Evolutionary conservation across 192 early-diverging fungal species (phyloP), one percentile per base, ranked within the genome.

Genomic region (Entomortierella chlamydospora): DNA sequence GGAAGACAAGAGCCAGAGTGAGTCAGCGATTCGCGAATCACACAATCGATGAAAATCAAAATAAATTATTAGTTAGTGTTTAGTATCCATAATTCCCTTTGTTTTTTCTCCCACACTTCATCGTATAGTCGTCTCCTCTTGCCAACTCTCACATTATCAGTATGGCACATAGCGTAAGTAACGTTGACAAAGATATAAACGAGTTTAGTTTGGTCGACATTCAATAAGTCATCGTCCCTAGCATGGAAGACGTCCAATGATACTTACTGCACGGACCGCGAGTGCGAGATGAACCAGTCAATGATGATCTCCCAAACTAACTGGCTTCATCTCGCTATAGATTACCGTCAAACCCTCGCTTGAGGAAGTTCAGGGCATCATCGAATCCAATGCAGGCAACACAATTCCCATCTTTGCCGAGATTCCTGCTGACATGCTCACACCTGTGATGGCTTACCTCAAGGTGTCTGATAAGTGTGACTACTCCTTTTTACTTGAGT

Each of bases 401-500:
- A 92, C 92, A 52, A 94, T 99, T 57, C 98, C 98, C 23, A 90
- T 99, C 59, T 98, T 92, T 86, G 86, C 88, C 41, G 90, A 93
- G 68, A 90, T 98, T 41, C 91, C 91, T 17, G 92, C 93, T 33
- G 98, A 99, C 78, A 87, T 99, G 59, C 86, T 98, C 34, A 99
- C 98, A 8, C 98, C 98, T 30, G 96, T 99, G 20, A 91, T 94
- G 22, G 97, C 96, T 23, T 99, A 98, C 70, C 92, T 99, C 66
- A 94, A 93, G 73, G 87, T 98, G 22, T 85, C 95, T 22, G 85
- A 92, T 55, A 83, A 87, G 49, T 90, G 89, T 68, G 86, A 91
- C 15, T 93, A 96, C 81, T 98, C 98, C 33, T 99, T 99, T 67
- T 81, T 99, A 70, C 91, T 99, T 26, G 98, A 99, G 72, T 95